phyloP scores from a whole-genome alignment of 805 yeast genomes.

The Wickerhamiella australiensis region DNA sequence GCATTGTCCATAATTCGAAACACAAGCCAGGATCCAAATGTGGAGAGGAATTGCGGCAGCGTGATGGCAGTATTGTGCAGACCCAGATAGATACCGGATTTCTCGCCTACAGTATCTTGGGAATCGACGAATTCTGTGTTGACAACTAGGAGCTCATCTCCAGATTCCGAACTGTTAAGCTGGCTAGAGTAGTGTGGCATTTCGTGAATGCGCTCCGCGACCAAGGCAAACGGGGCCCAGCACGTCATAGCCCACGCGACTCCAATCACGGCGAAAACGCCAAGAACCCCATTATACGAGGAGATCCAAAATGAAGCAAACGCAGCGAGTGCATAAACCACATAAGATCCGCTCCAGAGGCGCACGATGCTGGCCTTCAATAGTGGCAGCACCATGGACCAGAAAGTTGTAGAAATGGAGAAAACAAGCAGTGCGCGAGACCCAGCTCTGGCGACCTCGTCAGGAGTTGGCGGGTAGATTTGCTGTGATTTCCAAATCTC shows the following conservation, averaged over 20 bases:
- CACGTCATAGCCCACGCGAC: constrained; percentile 54
- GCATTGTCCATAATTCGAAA: constrained; percentile 25
- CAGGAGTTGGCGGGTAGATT: constrained; percentile 25
- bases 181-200: constrained; percentile 16
- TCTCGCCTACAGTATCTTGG: constrained; percentile 17
- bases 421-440: constrained; percentile 29
- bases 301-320: constrained; percentile 36
- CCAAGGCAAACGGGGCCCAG: constrained; percentile 56
- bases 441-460: constrained; percentile 27
- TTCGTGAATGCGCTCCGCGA: constrained; percentile 35
- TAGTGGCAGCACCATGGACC: constrained; percentile 16
- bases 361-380: constrained; percentile 15
- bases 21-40: constrained; percentile 30
- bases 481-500: constrained; percentile 39
- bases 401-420: constrained; percentile 24
- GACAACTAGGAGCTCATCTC: not conserved
- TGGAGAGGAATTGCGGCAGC: constrained; percentile 31
- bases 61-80: constrained; percentile 32
- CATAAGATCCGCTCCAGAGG: constrained; percentile 42
- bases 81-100: constrained; percentile 31
- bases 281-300: constrained; percentile 35
- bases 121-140: constrained; percentile 6
- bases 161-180: not conserved
- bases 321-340: constrained; percentile 39
- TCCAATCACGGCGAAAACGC: constrained; percentile 42